Conservation (phyloP, 2,329 filamentous ascomycete species). For the Parasarocladium wereldwijsianum region DNA sequence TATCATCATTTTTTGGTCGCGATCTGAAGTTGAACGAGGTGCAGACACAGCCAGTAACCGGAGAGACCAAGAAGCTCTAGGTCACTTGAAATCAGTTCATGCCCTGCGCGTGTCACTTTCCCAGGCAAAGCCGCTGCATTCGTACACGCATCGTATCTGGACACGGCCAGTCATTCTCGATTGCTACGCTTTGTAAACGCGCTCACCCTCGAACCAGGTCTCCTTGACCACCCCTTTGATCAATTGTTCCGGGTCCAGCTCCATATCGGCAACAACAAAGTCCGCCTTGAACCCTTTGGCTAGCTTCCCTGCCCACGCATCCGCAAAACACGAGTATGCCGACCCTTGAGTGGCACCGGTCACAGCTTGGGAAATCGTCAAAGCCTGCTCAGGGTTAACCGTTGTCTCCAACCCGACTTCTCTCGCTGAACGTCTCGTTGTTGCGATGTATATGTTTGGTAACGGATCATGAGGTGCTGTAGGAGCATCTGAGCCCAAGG, state of each 20-base stretch:
- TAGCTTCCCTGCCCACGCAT: constrained; percentile 36
- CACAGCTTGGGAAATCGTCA: constrained; percentile 38
- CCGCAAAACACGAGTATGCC: constrained; percentile 44
- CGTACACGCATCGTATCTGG: too few species aligned
- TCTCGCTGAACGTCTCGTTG: constrained; percentile 38
- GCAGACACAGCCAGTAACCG: too few species aligned
- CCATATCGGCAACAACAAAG: constrained; percentile 36
- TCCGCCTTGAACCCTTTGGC: constrained; percentile 39
- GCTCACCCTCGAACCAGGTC: constrained; percentile 37
- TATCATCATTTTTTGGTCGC: too few species aligned
- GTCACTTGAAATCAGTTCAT: too few species aligned
- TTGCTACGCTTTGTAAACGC: constrained; percentile 17
- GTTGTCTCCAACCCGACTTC: constrained; percentile 25
- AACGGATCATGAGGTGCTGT: constrained; percentile 41
- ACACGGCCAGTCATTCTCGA: too few species aligned
- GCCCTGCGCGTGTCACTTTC: too few species aligned
- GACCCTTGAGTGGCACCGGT: constrained; percentile 38
- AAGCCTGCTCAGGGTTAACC: constrained; percentile 36
- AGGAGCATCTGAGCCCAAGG: constrained; percentile 44
- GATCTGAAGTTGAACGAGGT: too few species aligned
- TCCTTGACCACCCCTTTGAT: constrained; percentile 29
- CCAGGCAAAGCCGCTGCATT: too few species aligned
- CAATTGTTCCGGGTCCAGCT: constrained; percentile 30
- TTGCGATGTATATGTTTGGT: constrained; percentile 43
- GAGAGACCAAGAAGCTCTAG: too few species aligned